Conservation (phyloP, 805 yeast genomes). For the Ogataea salicorniae region DNA sequence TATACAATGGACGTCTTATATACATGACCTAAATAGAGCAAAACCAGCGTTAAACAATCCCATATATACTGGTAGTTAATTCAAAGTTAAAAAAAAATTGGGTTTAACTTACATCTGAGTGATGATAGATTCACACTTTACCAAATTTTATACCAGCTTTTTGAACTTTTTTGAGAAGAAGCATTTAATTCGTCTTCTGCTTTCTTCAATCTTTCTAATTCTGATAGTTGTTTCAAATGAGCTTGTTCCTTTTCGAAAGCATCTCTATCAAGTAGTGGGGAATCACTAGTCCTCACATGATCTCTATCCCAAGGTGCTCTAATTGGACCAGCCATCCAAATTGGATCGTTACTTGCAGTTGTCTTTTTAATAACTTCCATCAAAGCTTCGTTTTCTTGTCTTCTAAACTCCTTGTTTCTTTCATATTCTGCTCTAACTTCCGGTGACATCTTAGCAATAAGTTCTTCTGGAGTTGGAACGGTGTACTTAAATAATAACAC, state of each 20-base stretch:
- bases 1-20: too few species aligned
- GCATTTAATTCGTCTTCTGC: slow-evolving; percentile 31
- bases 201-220: slow-evolving; percentile 36
- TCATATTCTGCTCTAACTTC: slow-evolving; percentile 76
- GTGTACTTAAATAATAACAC: slow-evolving; percentile 63
- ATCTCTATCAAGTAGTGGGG: slow-evolving; percentile 36
- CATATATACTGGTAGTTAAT: too few species aligned
- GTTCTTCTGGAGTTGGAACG: slow-evolving; percentile 80
- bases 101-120: too few species aligned
- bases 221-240: slow-evolving; percentile 31
- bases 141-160: slow-evolving; percentile 26
- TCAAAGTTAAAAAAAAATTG: too few species aligned
- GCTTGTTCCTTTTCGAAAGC: slow-evolving; percentile 45
- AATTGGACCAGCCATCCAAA: slow-evolving; percentile 76
- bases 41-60: too few species aligned
- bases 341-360: slow-evolving; percentile 65
- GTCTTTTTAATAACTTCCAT: slow-evolving; percentile 64
- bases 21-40: too few species aligned
- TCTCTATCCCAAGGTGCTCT: slow-evolving; percentile 63
- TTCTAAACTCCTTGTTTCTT: slow-evolving; percentile 53
- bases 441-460: slow-evolving; percentile 71
- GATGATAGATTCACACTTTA: neutral
- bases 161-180: slow-evolving; percentile 25
- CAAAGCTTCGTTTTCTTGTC: slow-evolving; percentile 62
- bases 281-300: slow-evolving; percentile 26